These are phyloP conservation scores for Cladochytrium replicatum DNA, from an alignment of 192 early-diverging fungal species.

Conservation along the genomic window DNA sequence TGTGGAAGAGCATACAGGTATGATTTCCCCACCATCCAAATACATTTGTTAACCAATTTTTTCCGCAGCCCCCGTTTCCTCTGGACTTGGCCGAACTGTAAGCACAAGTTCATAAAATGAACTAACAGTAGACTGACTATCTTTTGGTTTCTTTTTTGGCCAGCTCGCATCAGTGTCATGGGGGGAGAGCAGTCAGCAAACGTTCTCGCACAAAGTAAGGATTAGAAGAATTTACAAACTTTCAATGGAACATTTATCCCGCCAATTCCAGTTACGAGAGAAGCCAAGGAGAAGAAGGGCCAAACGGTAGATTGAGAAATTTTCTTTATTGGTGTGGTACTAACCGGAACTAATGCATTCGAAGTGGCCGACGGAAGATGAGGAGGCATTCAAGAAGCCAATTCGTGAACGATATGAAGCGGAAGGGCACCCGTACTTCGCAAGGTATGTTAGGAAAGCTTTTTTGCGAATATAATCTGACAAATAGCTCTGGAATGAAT, in stretches of 20 bases:
- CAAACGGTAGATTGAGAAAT: slow-evolving; percentile 29
- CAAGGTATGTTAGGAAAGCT: slow-evolving; percentile 19
- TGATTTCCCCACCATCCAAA: no score
- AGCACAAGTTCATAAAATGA: slow-evolving; percentile 9
- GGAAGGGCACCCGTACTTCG: slow-evolving; percentile 94
- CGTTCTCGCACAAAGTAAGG: slow-evolving; percentile 65
- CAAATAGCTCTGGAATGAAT: not conserved
- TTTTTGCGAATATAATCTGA: not conserved
- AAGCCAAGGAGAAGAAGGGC: slow-evolving; percentile 68
- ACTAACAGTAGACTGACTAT: not conserved
- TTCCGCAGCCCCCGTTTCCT: slow-evolving; percentile 89
- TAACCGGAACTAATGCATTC: no score
- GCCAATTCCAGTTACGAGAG: slow-evolving; percentile 49
- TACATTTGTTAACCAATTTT: no score
- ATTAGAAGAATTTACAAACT: not conserved
- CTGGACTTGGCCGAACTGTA: slow-evolving; percentile 88
- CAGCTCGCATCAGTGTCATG: slow-evolving; percentile 91
- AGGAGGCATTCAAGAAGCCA: slow-evolving; percentile 72
- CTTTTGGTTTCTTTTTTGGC: slow-evolving; percentile 14
- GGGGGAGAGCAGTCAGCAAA: slow-evolving; percentile 93
- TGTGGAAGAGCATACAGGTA: slow-evolving; percentile 89
- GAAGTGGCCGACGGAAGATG: slow-evolving; percentile 63
- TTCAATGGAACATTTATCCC: not conserved
- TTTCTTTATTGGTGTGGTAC: slow-evolving; percentile 12
- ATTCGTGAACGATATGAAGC: slow-evolving; percentile 76